A percentile compares a stretch with the other conserved stretches of the same genome.
Conservation (phyloP, 1,139 yeast species). For the Candida neerlandica region DNA sequence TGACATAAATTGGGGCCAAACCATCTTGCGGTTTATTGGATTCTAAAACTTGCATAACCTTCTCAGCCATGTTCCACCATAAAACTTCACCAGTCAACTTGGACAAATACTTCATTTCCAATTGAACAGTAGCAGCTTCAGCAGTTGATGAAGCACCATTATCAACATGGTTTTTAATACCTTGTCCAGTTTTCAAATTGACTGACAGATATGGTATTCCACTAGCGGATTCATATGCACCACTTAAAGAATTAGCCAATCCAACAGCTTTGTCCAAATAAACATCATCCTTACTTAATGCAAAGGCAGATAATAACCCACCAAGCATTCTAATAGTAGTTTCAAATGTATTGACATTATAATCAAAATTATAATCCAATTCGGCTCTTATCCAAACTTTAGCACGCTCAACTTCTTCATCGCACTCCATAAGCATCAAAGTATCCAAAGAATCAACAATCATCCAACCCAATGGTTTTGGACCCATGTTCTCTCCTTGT, state of each 20-base stretch:
- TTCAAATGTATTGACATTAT: conserved; percentile 82
- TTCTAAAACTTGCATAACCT: conserved; percentile 69
- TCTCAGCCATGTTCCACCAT: conserved; percentile 80
- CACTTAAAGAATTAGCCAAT: conserved; percentile 64
- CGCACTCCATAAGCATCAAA: conserved; percentile 75
- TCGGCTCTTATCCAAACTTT: conserved; percentile 70
- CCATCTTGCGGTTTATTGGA: conserved; percentile 64
- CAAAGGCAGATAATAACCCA: conserved; percentile 81
- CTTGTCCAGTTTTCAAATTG: conserved; percentile 66
- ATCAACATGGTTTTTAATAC: conserved; percentile 64
- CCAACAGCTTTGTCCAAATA: conserved; percentile 80
- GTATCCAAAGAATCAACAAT: conserved; percentile 90
- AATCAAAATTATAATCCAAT: conserved; percentile 56
- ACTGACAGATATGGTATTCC: conserved; percentile 82
- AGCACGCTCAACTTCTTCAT: conserved; percentile 65
- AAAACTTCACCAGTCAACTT: conserved; percentile 75
- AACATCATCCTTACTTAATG: conserved; percentile 67
- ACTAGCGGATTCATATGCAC: conserved; percentile 63
- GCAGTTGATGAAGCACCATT: conserved; percentile 77
- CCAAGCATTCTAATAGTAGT: conserved; percentile 95
- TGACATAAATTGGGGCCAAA: conserved; percentile 77
- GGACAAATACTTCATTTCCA: conserved; percentile 85
- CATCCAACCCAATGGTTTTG: conserved; percentile 90
- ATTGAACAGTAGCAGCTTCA: conserved; percentile 84
- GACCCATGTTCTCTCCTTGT: conserved; percentile 76